Evolutionary conservation across 768 basidiomycete genomes (phyloP).

Genomic region (Boletales sp.): DNA sequence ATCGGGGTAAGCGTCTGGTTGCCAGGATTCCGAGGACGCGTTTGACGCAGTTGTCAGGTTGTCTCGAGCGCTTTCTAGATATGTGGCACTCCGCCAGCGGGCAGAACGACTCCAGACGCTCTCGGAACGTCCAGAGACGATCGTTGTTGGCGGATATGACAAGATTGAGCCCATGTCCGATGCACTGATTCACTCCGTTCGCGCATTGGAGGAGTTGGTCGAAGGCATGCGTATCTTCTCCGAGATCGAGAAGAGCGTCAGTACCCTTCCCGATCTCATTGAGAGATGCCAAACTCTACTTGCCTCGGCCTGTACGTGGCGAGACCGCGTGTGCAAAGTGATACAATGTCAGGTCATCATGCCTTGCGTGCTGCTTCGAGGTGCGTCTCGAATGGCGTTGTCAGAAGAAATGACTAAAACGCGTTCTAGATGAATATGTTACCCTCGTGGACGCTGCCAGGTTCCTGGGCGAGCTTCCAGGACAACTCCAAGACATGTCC

Average conservation of each 20-base stretch:
- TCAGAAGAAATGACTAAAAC: not conserved
- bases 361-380: slow-evolving; percentile 34
- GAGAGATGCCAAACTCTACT: slow-evolving; percentile 24
- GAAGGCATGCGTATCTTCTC: slow-evolving; percentile 33
- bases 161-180: slow-evolving; percentile 16
- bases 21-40: not conserved
- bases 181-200: slow-evolving; percentile 15
- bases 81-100: slow-evolving; percentile 12
- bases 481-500: slow-evolving; percentile 25
- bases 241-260: slow-evolving; percentile 25
- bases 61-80: slow-evolving; percentile 16
- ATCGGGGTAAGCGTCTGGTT: slow-evolving; percentile 50
- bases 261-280: slow-evolving; percentile 21
- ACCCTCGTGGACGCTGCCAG: slow-evolving; percentile 27
- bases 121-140: slow-evolving; percentile 17
- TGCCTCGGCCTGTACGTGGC: slow-evolving; percentile 25
- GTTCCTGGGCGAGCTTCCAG: slow-evolving; percentile 21
- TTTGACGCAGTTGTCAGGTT: slow-evolving; percentile 9
- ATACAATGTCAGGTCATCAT: slow-evolving; percentile 16
- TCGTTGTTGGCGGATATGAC: slow-evolving; percentile 12
- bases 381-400: slow-evolving; percentile 23
- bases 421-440: slow-evolving; percentile 34
- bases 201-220: slow-evolving; percentile 37
- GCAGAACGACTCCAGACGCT: slow-evolving; percentile 19
- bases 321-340: slow-evolving; percentile 25